Percentiles rank a stretch among this genome's conserved stretches.
These are phyloP conservation scores for Stagonosporopsis tanaceti DNA, from an alignment of 2,329 filamentous ascomycete species.

Conservation along the genomic window DNA sequence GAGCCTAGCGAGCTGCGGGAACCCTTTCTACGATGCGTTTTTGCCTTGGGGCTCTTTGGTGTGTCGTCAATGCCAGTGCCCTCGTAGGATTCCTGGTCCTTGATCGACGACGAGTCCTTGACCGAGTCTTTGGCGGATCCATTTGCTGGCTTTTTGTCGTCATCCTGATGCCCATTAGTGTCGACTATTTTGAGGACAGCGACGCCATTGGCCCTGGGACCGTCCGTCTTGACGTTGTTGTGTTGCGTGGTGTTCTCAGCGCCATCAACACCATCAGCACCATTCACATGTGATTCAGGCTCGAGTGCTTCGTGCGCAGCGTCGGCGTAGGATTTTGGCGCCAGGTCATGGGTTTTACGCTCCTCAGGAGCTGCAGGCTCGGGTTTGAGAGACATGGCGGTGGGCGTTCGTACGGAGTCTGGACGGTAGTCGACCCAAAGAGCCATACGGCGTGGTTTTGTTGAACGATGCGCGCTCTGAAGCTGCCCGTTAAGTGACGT, in stretches of 20 bases:
- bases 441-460: constrained; percentile 26
- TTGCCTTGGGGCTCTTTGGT: constrained; percentile 42
- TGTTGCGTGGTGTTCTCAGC: constrained; percentile 16
- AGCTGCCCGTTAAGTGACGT: constrained; percentile 33
- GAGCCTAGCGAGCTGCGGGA: constrained; percentile 45
- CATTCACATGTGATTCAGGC: constrained; percentile 35
- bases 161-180: constrained; percentile 21
- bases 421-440: constrained; percentile 19
- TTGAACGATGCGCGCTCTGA: constrained; percentile 32
- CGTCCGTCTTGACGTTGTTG: constrained; percentile 23
- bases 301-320: constrained; percentile 48
- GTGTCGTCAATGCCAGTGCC: constrained; percentile 44
- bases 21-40: constrained; percentile 39
- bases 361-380: constrained; percentile 53
- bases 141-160: constrained; percentile 2
- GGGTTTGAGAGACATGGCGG: constrained; percentile 51
- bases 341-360: constrained; percentile 49
- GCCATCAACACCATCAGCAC: constrained; percentile 25
- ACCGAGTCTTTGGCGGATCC: constrained; percentile 12
- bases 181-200: constrained; percentile 15
- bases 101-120: constrained; percentile 11
- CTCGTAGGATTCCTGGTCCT: constrained; percentile 37
- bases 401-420: constrained; percentile 13
- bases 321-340: constrained; percentile 56
- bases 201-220: constrained; percentile 20